Conservation (phyloP, 2,329 filamentous ascomycete genomes). For the Hypoxylon sp. region DNA sequence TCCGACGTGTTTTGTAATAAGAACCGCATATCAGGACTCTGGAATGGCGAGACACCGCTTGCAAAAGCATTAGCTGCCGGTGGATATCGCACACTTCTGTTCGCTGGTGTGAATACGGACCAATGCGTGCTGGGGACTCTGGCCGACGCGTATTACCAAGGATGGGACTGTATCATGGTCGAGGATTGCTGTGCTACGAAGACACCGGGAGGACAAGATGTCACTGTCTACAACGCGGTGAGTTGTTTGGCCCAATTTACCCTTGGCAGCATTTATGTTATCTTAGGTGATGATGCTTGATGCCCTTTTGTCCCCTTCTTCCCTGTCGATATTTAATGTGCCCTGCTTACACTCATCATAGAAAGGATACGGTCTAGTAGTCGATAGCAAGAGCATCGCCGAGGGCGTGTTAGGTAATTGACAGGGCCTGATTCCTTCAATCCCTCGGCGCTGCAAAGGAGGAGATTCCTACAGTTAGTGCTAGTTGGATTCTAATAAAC, state of each 20-base stretch:
- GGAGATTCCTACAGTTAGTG: constrained; percentile 1
- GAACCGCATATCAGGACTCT: constrained; percentile 72
- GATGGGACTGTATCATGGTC: constrained; percentile 70
- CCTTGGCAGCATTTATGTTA: not conserved
- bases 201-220: constrained; percentile 57
- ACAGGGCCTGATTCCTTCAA: not conserved
- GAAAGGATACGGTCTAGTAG: constrained; percentile 46
- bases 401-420: constrained; percentile 12
- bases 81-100: constrained; percentile 63
- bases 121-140: constrained; percentile 72
- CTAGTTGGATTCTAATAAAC: not conserved
- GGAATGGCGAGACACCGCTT: constrained; percentile 61
- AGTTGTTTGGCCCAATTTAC: constrained; percentile 45
- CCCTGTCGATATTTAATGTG: not conserved
- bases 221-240: constrained; percentile 57
- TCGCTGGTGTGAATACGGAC: constrained; percentile 73
- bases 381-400: constrained; percentile 42
- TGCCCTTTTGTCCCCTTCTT: not conserved
- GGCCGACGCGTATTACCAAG: constrained; percentile 68
- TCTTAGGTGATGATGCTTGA: not conserved
- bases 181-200: constrained; percentile 68
- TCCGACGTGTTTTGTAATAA: constrained; percentile 68
- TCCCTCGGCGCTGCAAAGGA: not conserved
- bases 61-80: constrained; percentile 26
- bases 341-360: constrained; percentile 25